Conservation (phyloP, 768 basidiomycete genomes). For the Hericium alpestre region DNA sequence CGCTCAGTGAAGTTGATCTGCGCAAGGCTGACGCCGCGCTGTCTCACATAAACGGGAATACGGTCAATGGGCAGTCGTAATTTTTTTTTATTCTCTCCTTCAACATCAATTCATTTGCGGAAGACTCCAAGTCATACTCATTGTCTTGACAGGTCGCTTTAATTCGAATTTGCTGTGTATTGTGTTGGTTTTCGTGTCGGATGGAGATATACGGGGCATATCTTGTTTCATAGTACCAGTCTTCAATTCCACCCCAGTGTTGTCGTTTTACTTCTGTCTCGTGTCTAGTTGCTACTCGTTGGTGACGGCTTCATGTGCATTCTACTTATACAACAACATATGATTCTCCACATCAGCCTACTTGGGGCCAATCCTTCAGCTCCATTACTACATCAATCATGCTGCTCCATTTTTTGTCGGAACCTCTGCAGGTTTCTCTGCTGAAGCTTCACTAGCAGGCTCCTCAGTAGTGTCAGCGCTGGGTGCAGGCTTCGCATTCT, state of each 20-base stretch:
- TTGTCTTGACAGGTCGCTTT: background rate
- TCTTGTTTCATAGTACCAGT: no score
- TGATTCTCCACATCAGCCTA: no score
- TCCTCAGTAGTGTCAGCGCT: background rate
- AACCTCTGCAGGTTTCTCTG: background rate
- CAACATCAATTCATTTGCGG: background rate
- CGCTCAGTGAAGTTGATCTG: constrained; percentile 80
- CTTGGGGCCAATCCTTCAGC: no score
- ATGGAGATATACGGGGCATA: no score
- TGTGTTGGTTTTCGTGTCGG: no score
- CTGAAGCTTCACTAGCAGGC: background rate
- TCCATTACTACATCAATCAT: background rate
- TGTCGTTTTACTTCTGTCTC: no score
- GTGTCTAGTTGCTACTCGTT: no score
- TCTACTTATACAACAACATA: no score
- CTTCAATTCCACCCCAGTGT: no score
- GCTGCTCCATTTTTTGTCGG: background rate
- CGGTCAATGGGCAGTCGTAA: background rate
- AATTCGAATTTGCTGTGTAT: background rate
- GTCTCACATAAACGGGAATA: constrained; percentile 38
- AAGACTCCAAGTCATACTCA: background rate
- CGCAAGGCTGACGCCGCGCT: constrained; percentile 82
- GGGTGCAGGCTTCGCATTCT: constrained; percentile 30
- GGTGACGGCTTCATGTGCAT: no score
- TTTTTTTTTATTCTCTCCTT: no score